These are phyloP conservation scores for Hypoxylon sp. DNA, from an alignment of 2,329 filamentous ascomycete species.

Conservation along the genomic window DNA sequence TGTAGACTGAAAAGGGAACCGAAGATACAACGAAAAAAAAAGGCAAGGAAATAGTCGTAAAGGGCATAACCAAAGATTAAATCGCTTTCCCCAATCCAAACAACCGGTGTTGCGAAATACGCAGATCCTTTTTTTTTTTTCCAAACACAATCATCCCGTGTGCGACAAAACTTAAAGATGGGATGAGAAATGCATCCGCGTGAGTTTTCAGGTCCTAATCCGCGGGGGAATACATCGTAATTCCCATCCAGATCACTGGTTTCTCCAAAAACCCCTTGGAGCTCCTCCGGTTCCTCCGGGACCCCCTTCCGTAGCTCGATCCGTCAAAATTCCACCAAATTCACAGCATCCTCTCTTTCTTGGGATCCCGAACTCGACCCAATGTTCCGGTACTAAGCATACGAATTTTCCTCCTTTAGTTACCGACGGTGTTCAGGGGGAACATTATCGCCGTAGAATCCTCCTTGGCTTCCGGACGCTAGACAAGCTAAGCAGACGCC, in stretches of 20 bases:
- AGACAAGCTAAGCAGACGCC: slow-evolving; percentile 65
- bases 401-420: slow-evolving; percentile 7
- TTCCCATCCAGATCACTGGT: too few species aligned
- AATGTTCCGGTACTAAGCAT: neutral
- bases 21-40: slow-evolving; percentile 14
- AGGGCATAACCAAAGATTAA: slow-evolving; percentile 21
- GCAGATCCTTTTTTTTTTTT: slow-evolving; percentile 36
- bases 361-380: slow-evolving; percentile 2
- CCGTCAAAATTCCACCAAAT: neutral
- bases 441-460: slow-evolving; percentile 64
- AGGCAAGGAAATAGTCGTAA: slow-evolving; percentile 30
- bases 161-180: slow-evolving; percentile 6
- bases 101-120: slow-evolving; percentile 23
- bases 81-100: slow-evolving; percentile 23
- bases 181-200: slow-evolving; percentile 15
- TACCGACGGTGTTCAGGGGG: slow-evolving; percentile 61
- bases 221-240: slow-evolving; percentile 9
- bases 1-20: slow-evolving; percentile 9
- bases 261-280: too few species aligned
- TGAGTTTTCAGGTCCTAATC: too few species aligned
- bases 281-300: slow-evolving; percentile 24
- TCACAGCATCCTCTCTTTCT: slow-evolving; percentile 1
- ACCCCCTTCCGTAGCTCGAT: slow-evolving; percentile 1
- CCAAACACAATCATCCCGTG: slow-evolving; percentile 21
- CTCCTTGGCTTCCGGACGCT: slow-evolving; percentile 54